A percentile compares a stretch with the other conserved stretches of the same genome.
Conservation (phyloP, 768 basidiomycete genomes). For the Tubosaeta sp. region DNA sequence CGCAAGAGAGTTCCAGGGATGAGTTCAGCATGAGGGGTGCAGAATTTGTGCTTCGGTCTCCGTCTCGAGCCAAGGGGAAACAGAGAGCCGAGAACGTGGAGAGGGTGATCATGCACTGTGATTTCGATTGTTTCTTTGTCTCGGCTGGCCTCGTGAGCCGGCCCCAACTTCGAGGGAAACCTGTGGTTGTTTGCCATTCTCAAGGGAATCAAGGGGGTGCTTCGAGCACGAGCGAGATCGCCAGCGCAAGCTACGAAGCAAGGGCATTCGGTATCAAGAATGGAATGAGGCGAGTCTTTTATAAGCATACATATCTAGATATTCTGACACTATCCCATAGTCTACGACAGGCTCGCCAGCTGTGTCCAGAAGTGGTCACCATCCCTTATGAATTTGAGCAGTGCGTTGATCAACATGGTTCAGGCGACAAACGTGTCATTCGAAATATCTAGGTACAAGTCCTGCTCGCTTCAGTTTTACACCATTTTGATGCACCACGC, state of each 20-base stretch:
- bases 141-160: constrained; percentile 80
- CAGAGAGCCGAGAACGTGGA: constrained; percentile 46
- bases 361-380: constrained; percentile 70
- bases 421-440: background rate
- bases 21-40: constrained; percentile 52
- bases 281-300: constrained; percentile 77
- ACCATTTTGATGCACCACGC: constrained; percentile 86
- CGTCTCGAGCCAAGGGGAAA: constrained; percentile 48
- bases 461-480: constrained; percentile 84
- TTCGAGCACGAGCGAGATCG: constrained; percentile 90
- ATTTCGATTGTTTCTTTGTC: constrained; percentile 98
- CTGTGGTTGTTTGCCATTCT: constrained; percentile 94
- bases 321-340: constrained; percentile 34
- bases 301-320: background rate
- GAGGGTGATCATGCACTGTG: constrained; percentile 83
- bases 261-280: constrained; percentile 83
- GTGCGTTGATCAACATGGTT: constrained; percentile 33
- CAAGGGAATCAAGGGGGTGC: constrained; percentile 68
- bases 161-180: constrained; percentile 80
- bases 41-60: constrained; percentile 46
- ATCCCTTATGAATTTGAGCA: constrained; percentile 94
- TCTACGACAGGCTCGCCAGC: constrained; percentile 70
- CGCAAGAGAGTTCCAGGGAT: background rate
- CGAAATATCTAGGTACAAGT: constrained; percentile 62
- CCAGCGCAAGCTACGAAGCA: constrained; percentile 93